Base-by-base conservation (phyloP, 176 grass and related monocot genomes). In the Aegilops speltoides region DNA sequence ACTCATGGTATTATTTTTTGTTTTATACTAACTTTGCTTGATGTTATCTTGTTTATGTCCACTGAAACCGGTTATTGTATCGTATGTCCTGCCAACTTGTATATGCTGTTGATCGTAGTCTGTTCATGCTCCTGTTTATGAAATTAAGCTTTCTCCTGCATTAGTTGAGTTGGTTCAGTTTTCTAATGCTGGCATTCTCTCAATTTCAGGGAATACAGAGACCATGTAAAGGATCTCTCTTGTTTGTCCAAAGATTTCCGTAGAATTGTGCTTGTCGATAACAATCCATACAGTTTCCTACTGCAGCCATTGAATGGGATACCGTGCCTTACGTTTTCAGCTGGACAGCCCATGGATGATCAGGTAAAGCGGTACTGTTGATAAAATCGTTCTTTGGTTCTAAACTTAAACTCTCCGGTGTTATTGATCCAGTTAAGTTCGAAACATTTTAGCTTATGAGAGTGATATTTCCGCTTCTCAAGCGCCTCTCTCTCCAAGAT, bases 281-380 rank as follows among this genome's bases (percentile, higher is more conserved):
- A 98, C 85, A 98, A 98, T 69, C 96, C 93, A 59, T 96, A 94
- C 77, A 96, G 93, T 86, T 98, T 98, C 88, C 70, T 98, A 40
- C 65, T 98, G 63, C 96, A 98, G 85, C 96, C 96, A 38, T 77
- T 84, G 64, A 98, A 98, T 88, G 96, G 93, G 88, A 96, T 98
- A 89, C 96, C 96, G 1, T 98, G 93, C 78, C 25, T 93, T 60
- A 88, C 96, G 82, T 96, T 98, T 89, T 88, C 92, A 85, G 92
- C 93, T 28, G 87, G 79, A 83, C 93, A 98, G 11, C 90, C 96
- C 67, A 54, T 61, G 84, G 93, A 98, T 79, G 73, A 93, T 68
- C 93, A 98, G 96, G 96, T 98, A 93, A 78, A 14, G 5, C 12
- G 20, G 22, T 19, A 52, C 24, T 37, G 37, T 50, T 52, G 81